phyloP scores from a whole-genome alignment of 1,284 basidiomycete genomes.

The Jaminaea rosea region DNA sequence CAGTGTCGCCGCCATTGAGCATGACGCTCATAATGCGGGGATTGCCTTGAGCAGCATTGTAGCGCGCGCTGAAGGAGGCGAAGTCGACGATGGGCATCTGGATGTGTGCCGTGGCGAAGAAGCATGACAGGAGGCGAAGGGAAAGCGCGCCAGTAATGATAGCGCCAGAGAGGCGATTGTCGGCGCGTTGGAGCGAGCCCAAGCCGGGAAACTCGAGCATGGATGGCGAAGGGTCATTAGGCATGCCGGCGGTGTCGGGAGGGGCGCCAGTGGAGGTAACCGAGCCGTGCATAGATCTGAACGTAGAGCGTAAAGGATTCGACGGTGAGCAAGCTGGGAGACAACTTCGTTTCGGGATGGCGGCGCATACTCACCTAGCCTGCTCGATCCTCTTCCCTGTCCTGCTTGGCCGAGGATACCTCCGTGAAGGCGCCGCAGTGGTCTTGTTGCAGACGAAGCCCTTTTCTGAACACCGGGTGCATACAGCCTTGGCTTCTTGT shows the following conservation, averaged over 20 bases:
- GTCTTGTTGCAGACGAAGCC: constrained; percentile 34
- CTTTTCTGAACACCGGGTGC: constrained; percentile 31
- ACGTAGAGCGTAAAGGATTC: not conserved
- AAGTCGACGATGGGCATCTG: constrained; percentile 38
- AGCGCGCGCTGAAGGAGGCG: constrained; percentile 28
- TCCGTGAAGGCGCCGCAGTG: constrained; percentile 25
- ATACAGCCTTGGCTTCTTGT: no score
- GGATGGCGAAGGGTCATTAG: not conserved
- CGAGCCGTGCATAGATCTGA: constrained; percentile 33
- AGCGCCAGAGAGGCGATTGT: constrained; percentile 7
- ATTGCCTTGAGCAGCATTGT: constrained; percentile 38
- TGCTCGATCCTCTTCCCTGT: constrained; percentile 44
- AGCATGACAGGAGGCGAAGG: constrained; percentile 33
- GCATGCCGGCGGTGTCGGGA: not conserved
- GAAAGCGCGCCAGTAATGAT: constrained; percentile 32
- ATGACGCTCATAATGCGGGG: constrained; percentile 35
- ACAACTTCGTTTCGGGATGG: not conserved
- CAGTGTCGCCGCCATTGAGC: constrained; percentile 28
- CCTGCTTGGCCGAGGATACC: constrained; percentile 36
- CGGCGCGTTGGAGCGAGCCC: not conserved
- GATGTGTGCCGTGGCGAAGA: constrained; percentile 36
- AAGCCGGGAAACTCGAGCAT: not conserved
- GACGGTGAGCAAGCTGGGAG: not conserved
- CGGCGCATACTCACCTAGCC: constrained; percentile 9
- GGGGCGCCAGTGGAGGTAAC: constrained; percentile 2